Conservation (phyloP, 495 filamentous ascomycete species). For the Penicillium argentinense region DNA sequence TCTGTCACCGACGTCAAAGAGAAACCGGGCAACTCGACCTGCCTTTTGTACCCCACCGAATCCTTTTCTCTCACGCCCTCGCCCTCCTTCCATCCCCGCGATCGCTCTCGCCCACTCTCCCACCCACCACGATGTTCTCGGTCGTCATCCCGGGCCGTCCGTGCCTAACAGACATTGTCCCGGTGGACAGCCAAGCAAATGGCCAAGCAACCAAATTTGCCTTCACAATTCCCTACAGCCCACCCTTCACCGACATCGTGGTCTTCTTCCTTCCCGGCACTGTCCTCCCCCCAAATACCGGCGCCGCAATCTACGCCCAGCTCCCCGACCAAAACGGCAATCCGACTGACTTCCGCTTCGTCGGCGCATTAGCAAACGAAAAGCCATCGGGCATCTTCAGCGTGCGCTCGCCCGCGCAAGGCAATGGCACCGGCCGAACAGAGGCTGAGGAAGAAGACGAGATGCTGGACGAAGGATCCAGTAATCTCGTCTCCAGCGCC, state of each 20-base stretch:
- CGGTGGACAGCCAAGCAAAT: constrained; percentile 47
- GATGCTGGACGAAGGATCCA: constrained; percentile 44
- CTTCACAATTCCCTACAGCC: constrained; percentile 58
- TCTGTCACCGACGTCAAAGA: constrained; percentile 28
- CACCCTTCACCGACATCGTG: constrained; percentile 73
- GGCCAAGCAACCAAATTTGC: constrained; percentile 64
- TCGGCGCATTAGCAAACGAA: constrained; percentile 83
- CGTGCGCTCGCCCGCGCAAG: constrained; percentile 32
- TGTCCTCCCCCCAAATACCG: constrained; percentile 69
- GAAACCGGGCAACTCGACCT: background rate
- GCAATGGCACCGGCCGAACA: constrained; percentile 17
- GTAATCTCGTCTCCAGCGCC: constrained; percentile 3
- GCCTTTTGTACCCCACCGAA: background rate
- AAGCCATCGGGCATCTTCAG: constrained; percentile 90
- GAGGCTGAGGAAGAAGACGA: constrained; percentile 39
- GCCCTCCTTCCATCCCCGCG: background rate
- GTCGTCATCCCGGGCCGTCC: constrained; percentile 57
- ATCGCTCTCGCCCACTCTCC: background rate
- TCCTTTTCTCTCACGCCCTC: background rate
- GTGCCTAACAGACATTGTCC: constrained; percentile 60
- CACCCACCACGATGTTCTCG: constrained; percentile 49
- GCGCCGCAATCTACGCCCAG: constrained; percentile 86
- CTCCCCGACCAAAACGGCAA: constrained; percentile 47
- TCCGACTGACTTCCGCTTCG: constrained; percentile 65
- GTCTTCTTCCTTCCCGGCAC: constrained; percentile 87